These are phyloP conservation scores for Elasticomyces elasticus DNA, from an alignment of 495 filamentous ascomycete genomes.

Conservation along the genomic window DNA sequence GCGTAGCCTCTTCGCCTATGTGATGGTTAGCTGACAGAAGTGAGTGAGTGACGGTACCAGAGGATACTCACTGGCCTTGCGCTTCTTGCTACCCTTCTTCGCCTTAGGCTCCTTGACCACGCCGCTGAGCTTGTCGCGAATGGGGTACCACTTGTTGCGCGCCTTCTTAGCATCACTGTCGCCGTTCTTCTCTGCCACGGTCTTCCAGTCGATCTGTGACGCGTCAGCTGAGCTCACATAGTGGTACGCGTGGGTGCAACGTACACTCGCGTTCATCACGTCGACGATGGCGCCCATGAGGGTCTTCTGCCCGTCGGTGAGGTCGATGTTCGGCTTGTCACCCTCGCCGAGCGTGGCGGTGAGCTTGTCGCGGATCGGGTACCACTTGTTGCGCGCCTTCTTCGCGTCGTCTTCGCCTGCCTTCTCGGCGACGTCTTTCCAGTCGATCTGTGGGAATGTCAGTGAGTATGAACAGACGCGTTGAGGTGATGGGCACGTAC, in stretches of 20 bases:
- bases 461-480: no score
- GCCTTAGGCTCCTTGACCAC: background rate
- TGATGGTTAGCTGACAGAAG: background rate
- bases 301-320: no score
- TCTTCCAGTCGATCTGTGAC: background rate
- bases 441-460: background rate
- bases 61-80: background rate
- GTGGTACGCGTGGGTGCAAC: background rate
- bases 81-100: background rate
- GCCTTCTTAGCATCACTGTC: background rate
- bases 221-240: background rate
- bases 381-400: background rate
- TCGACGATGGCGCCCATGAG: no score
- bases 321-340: background rate
- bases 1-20: background rate
- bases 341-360: background rate
- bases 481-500: no score
- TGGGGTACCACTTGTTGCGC: background rate
- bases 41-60: background rate
- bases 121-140: background rate
- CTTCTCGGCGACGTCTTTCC: background rate
- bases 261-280: background rate
- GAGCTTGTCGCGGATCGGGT: background rate
- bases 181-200: background rate
- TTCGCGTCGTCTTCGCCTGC: background rate